These are phyloP conservation scores for Graphium sp. DNA, from an alignment of 2,329 filamentous ascomycete species.

Conservation along the genomic window DNA sequence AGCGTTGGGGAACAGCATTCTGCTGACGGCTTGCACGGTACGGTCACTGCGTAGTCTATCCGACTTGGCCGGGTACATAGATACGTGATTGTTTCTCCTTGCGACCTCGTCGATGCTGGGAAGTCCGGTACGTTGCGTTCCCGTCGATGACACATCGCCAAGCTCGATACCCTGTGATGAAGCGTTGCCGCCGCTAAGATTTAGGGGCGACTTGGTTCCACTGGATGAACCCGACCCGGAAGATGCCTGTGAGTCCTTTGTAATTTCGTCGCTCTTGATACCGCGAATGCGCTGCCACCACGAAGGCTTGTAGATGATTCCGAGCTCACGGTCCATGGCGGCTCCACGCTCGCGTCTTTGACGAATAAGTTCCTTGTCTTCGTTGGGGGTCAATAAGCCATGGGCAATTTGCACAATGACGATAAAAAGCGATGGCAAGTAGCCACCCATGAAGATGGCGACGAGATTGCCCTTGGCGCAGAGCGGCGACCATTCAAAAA, in stretches of 20 bases:
- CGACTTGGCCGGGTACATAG: slow-evolving; percentile 22
- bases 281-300: slow-evolving; percentile 47
- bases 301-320: slow-evolving; percentile 40
- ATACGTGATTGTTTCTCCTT: slow-evolving; percentile 7
- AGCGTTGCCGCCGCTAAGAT: slow-evolving; percentile 32
- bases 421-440: slow-evolving; percentile 41
- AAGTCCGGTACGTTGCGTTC: slow-evolving; percentile 8
- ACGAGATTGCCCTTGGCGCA: slow-evolving; percentile 32
- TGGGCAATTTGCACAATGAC: slow-evolving; percentile 32
- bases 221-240: too few relatives aligned
- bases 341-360: slow-evolving; percentile 42
- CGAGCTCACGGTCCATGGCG: slow-evolving; percentile 40
- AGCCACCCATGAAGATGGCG: slow-evolving; percentile 47
- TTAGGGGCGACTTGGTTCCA: slow-evolving; percentile 17
- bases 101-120: slow-evolving; percentile 10
- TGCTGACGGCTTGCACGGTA: slow-evolving; percentile 22
- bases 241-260: too few relatives aligned
- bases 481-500: slow-evolving; percentile 40
- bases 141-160: slow-evolving; percentile 17
- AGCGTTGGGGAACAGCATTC: slow-evolving; percentile 29
- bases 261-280: too few relatives aligned
- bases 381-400: slow-evolving; percentile 49
- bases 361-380: slow-evolving; percentile 50
- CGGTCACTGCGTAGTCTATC: slow-evolving; percentile 26
- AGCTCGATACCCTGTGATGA: slow-evolving; percentile 37